phyloP scores from a whole-genome alignment of 352 stramenopile genomes.

The Globisporangium megalacanthum region DNA sequence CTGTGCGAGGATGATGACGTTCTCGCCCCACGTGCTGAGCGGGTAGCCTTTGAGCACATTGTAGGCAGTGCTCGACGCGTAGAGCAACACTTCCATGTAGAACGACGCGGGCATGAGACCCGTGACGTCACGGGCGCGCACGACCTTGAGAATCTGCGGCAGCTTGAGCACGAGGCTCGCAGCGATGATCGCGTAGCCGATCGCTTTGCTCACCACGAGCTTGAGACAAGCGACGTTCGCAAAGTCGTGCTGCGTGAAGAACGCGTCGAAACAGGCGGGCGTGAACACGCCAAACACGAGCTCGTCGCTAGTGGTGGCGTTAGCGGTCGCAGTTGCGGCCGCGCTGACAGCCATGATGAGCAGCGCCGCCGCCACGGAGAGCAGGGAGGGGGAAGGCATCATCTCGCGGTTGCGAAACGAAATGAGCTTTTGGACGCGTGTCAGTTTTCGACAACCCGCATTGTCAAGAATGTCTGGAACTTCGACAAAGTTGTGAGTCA shows the following conservation, averaged over 20 bases:
- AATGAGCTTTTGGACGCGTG: too few relatives aligned
- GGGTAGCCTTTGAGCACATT: constrained; percentile 82
- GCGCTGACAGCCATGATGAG: neutral
- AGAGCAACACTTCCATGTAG: constrained; percentile 87
- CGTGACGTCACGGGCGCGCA: constrained; percentile 72
- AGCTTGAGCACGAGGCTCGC: constrained; percentile 84
- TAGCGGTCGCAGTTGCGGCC: constrained; percentile 5
- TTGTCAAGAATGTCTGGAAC: too few relatives aligned
- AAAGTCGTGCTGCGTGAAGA: constrained; percentile 80
- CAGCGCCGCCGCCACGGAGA: neutral
- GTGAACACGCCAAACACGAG: constrained; percentile 71
- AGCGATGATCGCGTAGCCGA: constrained; percentile 87
- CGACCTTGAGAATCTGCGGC: constrained; percentile 88
- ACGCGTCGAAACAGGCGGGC: constrained; percentile 73
- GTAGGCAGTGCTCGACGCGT: constrained; percentile 77
- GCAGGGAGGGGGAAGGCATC: too few relatives aligned
- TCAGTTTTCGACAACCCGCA: too few relatives aligned
- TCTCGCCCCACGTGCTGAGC: constrained; percentile 84
- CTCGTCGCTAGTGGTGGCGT: constrained; percentile 13
- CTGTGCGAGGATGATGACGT: constrained; percentile 79
- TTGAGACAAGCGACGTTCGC: constrained; percentile 80
- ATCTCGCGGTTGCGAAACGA: too few relatives aligned
- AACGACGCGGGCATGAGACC: constrained; percentile 81
- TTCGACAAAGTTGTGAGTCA: too few relatives aligned
- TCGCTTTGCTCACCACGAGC: constrained; percentile 71